Conservation (phyloP, 352 stramenopile genomes). For the Globisporangium sylvaticum region DNA sequence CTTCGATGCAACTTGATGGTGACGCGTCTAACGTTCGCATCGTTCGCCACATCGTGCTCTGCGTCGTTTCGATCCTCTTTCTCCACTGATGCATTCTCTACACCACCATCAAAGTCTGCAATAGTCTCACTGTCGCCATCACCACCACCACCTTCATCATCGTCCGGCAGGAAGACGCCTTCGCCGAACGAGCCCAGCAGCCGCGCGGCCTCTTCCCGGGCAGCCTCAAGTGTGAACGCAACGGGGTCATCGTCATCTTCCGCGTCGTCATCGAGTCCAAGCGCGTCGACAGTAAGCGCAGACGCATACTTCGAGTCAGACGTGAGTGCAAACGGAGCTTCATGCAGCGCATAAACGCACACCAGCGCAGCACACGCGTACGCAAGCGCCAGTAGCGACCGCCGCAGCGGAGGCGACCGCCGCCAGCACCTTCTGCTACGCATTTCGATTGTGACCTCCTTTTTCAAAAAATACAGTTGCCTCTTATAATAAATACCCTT, state of each 20-base stretch:
- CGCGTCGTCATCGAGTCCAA: not conserved
- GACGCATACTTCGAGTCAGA: not conserved
- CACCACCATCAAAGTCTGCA: not conserved
- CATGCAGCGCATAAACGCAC: not conserved
- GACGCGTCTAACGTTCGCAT: not conserved
- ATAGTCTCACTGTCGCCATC: not conserved
- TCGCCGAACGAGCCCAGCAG: slow-evolving; percentile 8
- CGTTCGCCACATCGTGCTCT: not conserved
- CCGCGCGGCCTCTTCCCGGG: slow-evolving; percentile 10
- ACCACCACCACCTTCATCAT: not conserved
- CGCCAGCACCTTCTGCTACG: not conserved
- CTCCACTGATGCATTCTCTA: not conserved
- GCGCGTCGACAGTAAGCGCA: not conserved
- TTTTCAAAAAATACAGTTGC: slow-evolving; percentile 4
- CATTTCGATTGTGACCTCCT: not conserved
- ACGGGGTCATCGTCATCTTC: not conserved
- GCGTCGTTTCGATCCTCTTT: not conserved
- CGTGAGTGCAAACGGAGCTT: not conserved
- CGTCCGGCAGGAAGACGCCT: not conserved
- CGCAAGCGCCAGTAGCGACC: not conserved
- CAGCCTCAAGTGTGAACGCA: slow-evolving; percentile 12
- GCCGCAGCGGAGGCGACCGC: slow-evolving; percentile 1
- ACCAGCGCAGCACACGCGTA: not conserved
- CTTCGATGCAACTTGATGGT: not conserved
- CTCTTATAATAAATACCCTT: not conserved